Base-by-base conservation (phyloP, 371 early-diverging fungal genomes). In the Circinella umbellata region DNA sequence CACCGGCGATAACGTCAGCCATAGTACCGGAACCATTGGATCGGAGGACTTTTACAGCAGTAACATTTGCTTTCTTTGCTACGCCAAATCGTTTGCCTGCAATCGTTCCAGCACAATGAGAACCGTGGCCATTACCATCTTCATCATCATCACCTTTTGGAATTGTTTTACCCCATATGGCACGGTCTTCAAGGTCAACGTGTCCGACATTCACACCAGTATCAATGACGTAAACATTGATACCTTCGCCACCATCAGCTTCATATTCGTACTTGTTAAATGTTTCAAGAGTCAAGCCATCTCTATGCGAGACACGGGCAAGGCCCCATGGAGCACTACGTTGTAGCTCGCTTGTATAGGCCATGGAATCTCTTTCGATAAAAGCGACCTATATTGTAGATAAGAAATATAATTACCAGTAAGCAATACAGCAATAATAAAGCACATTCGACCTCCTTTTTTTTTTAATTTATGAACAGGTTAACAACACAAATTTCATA, bases 51-150 rank as follows among this genome's bases (percentile, higher is more conserved):
- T 96, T 97, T 75, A 98, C 93, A 10, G 95, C 96, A 36, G 95
- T 89, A 36, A 96, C 79, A n/a, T 89, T 85, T n/a, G 94, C 94
- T 68, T 92, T 87, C 87, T 96, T 96, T 71, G 97, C 93, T 34
- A 98, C 93, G 70, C 97, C 98, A 76, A 86, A 93, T 13, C 82
- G 87, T 65, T 86, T 86, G 67, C 95, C 94, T 39, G 87, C 96
- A 73, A 97, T 91, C 17, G 94, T 94, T 63, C 96, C 99, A 10
- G 97, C 95, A 46, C 93, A 94, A 79, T 98, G 98, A 27, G 98
- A 95, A 64, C 95, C 92, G 72, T 94, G 94, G n/a, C 94, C 94
- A 72, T 94, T 91, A 46, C 88, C 91, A 78, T 94, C 95, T 48
- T 75, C 76, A 64, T 94, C 91, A 37, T 84, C 84, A 70, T 92